Evolutionary conservation across 2,329 filamentous ascomycete species (phyloP), one percentile per base, ranked within the genome.

Genomic region (Pseudovirgaria hyperparasitica): DNA sequence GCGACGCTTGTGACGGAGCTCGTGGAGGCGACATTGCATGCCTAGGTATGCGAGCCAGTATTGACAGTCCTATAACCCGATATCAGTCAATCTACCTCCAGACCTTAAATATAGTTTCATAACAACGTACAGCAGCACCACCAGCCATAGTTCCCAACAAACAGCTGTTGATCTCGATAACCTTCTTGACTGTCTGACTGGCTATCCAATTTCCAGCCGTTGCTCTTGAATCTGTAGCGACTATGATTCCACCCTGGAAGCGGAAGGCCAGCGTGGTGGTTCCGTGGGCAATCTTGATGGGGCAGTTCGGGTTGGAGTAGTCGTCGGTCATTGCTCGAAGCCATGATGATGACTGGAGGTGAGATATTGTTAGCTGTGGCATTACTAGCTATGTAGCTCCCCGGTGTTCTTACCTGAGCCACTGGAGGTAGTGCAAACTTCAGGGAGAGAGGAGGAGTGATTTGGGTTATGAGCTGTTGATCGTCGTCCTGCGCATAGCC

Each of bases 101-200:
- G 9, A 7, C 7, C 9, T 25, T 21, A 25, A 22, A 17, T 20
- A 11, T 4, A 12, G 21, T 12, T 7, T 25, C 30, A 16, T 12
- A 11, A 9, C 16, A 31, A 58, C 71, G 54, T 62, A 78, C 74
- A 58, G 90, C 90, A 51, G 90, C 90, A 62, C 90, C 90, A 58
- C 90, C 90, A 37, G 90, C 90, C 87, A 98, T 93, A 43, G 90
- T 98, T 40, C 90, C 90, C 48, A 98, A 63, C 59, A 98, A 70
- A 58, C 78, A 80, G 60, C 70, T 82, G 67, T 93, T 93, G 68
- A 93, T 93, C 70, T 93, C 85, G 52, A 98, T 96, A 43, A 98
- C 90, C 71, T 98, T 98, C 76, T 98, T 98, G 52, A 98, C 90
- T 28, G 90, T 98, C 70, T 98, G 90, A 62, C 82, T 92, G 41